Evolutionary conservation across 2,329 filamentous ascomycete genomes (phyloP).

Genomic region (Ciborinia camelliae): DNA sequence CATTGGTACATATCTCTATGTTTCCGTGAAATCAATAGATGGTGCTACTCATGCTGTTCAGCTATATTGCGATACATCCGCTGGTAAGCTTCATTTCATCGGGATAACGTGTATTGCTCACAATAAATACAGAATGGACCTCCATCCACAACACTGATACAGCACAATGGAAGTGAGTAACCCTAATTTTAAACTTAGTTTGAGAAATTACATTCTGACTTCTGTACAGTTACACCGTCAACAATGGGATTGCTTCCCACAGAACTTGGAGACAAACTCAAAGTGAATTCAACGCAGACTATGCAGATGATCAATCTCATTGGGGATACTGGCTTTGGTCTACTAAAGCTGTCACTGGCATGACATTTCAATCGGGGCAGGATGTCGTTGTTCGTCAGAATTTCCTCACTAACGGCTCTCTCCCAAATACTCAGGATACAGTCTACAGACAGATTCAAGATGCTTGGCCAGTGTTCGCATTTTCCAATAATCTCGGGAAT

Average conservation of each 20-base stretch:
- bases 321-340: constrained; percentile 82
- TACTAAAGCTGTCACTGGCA: constrained; percentile 53
- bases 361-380: constrained; percentile 66
- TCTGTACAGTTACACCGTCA: constrained; percentile 30
- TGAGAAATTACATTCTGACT: constrained; percentile 46
- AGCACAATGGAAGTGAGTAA: constrained; percentile 63
- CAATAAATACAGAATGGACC: constrained; percentile 57
- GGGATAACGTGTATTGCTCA: background rate
- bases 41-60: constrained; percentile 61
- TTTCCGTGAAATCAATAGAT: constrained; percentile 61
- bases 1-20: constrained; percentile 66
- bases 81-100: constrained; percentile 46
- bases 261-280: constrained; percentile 29
- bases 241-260: constrained; percentile 31
- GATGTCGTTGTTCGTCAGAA: constrained; percentile 60
- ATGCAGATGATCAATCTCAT: constrained; percentile 52
- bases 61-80: constrained; percentile 69
- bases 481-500: constrained; percentile 40
- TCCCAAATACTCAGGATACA: constrained; percentile 63
- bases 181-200: constrained; percentile 53
- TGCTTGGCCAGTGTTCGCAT: constrained; percentile 77
- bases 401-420: constrained; percentile 60
- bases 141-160: constrained; percentile 56
- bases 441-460: constrained; percentile 65
- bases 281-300: constrained; percentile 35